A percentile compares a stretch with the other conserved stretches of the same genome.
phyloP scores from a whole-genome alignment of 2,329 filamentous ascomycete species.

The Drechslerella stenobrocha region DNA sequence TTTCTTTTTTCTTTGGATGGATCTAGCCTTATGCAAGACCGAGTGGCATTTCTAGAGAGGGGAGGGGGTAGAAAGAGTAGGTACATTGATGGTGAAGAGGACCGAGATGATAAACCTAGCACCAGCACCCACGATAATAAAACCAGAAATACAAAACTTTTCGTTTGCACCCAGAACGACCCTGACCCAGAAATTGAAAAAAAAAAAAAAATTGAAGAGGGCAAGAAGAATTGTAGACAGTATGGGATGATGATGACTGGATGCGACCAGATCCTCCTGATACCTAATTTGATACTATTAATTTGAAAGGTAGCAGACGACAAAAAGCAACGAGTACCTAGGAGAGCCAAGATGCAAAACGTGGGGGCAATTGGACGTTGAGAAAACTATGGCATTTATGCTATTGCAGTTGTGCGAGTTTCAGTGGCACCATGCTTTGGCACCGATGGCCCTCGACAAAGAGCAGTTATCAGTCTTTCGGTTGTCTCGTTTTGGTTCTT shows the following conservation, averaged over 20 bases:
- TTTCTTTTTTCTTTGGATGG: slow-evolving; percentile 1
- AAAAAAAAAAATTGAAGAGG: slow-evolving; percentile 15
- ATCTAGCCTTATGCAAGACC: slow-evolving; percentile 4
- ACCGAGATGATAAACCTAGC: slow-evolving; percentile 22
- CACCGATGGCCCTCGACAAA: background rate
- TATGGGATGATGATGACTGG: background rate
- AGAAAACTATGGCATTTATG: background rate
- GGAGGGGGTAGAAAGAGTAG: slow-evolving; percentile 2
- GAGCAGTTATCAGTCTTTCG: background rate
- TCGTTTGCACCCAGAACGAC: slow-evolving; percentile 47
- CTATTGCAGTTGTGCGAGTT: background rate
- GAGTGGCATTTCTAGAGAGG: slow-evolving; percentile 7
- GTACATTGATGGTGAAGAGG: slow-evolving; percentile 12
- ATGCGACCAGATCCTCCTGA: background rate
- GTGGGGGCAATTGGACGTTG: background rate
- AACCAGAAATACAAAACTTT: slow-evolving; percentile 47
- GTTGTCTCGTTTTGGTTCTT: background rate
- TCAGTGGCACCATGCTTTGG: background rate
- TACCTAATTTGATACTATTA: background rate
- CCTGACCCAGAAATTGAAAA: slow-evolving; percentile 31
- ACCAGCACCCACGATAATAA: slow-evolving; percentile 30
- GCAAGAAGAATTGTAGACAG: slow-evolving; percentile 2
- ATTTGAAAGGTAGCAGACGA: background rate
- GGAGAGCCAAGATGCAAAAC: background rate
- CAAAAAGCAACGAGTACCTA: background rate